Evolutionary conservation across 2,329 filamentous ascomycete genomes (phyloP).

Genomic region (Chaetothyriales sp.): DNA sequence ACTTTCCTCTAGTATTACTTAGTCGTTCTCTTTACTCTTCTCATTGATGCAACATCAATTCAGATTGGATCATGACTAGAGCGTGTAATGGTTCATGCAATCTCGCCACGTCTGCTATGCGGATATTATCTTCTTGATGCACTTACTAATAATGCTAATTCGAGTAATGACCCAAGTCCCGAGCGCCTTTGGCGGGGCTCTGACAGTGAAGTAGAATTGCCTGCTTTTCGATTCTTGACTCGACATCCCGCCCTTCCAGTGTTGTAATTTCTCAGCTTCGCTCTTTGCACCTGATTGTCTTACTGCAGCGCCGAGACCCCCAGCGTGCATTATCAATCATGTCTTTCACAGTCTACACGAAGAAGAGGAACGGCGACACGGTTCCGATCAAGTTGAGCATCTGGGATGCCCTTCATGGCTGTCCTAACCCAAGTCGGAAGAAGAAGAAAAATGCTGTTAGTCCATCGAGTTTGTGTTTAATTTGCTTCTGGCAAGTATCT

Average conservation of each 20-base stretch:
- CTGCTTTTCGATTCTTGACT: background rate
- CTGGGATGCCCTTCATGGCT: slow-evolving; percentile 15
- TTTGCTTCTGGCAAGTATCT: background rate
- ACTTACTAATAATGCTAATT: background rate
- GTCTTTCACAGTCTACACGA: slow-evolving; percentile 14
- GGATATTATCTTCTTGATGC: no score
- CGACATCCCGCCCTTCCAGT: background rate
- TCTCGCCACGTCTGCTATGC: no score
- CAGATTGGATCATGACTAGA: no score
- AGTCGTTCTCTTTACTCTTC: no score
- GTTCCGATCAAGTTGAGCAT: slow-evolving; percentile 15
- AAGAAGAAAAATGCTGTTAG: slow-evolving; percentile 9
- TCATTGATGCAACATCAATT: no score
- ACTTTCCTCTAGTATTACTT: no score
- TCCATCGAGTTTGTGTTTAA: background rate
- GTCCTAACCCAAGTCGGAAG: slow-evolving; percentile 9
- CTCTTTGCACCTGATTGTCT: background rate
- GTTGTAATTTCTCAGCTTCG: background rate
- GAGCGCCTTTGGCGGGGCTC: no score
- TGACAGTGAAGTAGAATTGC: background rate
- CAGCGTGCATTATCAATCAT: slow-evolving; percentile 4
- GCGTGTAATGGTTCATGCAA: no score
- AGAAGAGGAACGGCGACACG: slow-evolving; percentile 9
- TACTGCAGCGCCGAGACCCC: background rate
- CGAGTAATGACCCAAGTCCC: background rate